Conservation (phyloP, 75 land plant genomes). For the Isoetes taiwanensis region DNA sequence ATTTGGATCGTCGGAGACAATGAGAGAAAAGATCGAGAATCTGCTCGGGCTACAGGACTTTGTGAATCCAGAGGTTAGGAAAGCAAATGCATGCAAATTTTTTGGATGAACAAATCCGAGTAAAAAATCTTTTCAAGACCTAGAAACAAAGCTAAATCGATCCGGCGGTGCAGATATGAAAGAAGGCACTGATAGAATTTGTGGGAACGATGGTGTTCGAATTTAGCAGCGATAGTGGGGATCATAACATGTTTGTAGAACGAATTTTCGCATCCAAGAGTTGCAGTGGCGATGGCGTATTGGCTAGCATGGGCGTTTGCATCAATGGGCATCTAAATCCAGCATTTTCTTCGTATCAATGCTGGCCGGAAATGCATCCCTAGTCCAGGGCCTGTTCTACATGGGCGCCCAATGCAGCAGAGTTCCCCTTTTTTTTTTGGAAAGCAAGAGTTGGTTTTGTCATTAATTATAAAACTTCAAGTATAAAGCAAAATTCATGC, state of each 20-base stretch:
- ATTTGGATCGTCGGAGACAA: too few species aligned
- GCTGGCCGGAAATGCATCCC: constrained; percentile 30
- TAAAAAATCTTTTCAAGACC: too few species aligned
- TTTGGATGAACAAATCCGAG: too few species aligned
- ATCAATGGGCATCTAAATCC: constrained; percentile 23
- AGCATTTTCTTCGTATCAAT: constrained; percentile 26
- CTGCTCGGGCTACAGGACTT: too few species aligned
- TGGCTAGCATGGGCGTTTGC: constrained; percentile 18
- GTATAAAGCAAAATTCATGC: too few species aligned
- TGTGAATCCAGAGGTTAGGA: too few species aligned
- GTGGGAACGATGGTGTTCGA: constrained; percentile 24
- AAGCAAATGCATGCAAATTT: too few species aligned
- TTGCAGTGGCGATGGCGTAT: constrained; percentile 13
- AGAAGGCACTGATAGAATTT: constrained; percentile 28
- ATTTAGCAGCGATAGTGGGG: constrained; percentile 18
- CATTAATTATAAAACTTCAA: too few species aligned
- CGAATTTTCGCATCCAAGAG: constrained; percentile 9
- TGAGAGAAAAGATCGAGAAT: too few species aligned
- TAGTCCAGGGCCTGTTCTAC: constrained; percentile 26
- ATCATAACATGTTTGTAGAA: constrained; percentile 20
- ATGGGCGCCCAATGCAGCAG: constrained; percentile 28
- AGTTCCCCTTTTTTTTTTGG: too few species aligned
- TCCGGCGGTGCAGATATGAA: constrained; percentile 35
- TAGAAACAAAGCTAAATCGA: too few species aligned
- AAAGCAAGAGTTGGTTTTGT: too few species aligned